Evolutionary conservation across 106 monocot species (phyloP).

Genomic region (Dioscorea zingiberensis): DNA sequence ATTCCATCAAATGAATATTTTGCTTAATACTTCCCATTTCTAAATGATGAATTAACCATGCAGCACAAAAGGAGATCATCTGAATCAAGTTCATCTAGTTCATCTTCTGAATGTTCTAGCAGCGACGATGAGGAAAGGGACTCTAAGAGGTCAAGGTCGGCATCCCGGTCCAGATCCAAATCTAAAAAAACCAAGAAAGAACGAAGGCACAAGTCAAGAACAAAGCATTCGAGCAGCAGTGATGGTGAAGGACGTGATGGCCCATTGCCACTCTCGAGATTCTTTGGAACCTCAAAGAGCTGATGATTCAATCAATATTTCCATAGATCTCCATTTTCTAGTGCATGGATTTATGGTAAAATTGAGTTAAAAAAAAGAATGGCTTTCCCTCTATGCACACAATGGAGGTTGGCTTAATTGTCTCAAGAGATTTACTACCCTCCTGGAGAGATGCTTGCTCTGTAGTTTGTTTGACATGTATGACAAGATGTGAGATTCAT

Average conservation of each 20-base stretch:
- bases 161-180: conserved; percentile 15
- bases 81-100: conserved; percentile 50
- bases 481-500: too few relatives aligned
- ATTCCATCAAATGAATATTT: background rate
- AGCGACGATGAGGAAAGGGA: conserved; percentile 46
- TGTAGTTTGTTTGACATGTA: too few relatives aligned
- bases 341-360: background rate
- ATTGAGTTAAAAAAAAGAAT: too few relatives aligned
- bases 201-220: conserved; percentile 50
- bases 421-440: too few relatives aligned
- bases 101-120: conserved; percentile 58
- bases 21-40: too few relatives aligned
- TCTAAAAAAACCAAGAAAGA: conserved; percentile 58
- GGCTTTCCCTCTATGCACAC: too few relatives aligned
- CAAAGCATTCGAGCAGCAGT: conserved; percentile 33
- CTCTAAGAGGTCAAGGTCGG: conserved; percentile 30
- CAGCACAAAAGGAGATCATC: conserved; percentile 52
- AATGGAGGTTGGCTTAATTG: too few relatives aligned
- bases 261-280: conserved; percentile 61
- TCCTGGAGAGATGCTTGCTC: too few relatives aligned
- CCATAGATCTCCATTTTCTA: background rate
- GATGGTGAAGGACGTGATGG: conserved; percentile 28
- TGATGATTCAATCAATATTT: conserved; percentile 8
- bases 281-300: conserved; percentile 52
- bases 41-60: background rate